These are phyloP conservation scores for Collariella sp. DNA, from an alignment of 495 filamentous ascomycete genomes.

Conservation along the genomic window DNA sequence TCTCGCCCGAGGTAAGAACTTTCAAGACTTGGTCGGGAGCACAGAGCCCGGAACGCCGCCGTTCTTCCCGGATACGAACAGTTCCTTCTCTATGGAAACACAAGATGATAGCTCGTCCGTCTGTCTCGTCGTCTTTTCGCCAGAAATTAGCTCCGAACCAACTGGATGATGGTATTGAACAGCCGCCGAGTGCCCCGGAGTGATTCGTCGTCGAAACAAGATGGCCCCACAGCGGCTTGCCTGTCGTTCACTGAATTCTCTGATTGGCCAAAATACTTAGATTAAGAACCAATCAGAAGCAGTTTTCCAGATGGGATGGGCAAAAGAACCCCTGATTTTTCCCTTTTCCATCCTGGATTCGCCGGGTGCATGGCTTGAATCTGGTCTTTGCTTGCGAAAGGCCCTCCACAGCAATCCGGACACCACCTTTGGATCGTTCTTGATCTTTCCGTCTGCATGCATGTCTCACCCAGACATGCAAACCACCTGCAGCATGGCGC, in stretches of 20 bases:
- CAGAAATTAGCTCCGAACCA: neutral
- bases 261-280: slow-evolving; percentile 19
- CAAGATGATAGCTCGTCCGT: neutral
- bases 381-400: neutral
- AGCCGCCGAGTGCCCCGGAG: slow-evolving; percentile 7
- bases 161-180: slow-evolving; percentile 1
- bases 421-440: neutral
- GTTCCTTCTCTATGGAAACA: neutral
- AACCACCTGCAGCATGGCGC: slow-evolving; percentile 17
- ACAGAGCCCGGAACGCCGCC: neutral
- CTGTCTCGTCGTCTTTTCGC: neutral
- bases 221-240: slow-evolving; percentile 5
- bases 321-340: slow-evolving; percentile 2
- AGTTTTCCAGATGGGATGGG: neutral
- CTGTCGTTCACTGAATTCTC: slow-evolving; percentile 12
- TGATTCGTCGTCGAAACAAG: slow-evolving; percentile 16
- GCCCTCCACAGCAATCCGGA: neutral
- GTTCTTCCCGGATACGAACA: neutral
- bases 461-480: slow-evolving; percentile 18
- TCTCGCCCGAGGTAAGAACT: too few species aligned
- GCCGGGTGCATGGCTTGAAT: neutral
- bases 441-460: slow-evolving; percentile 13
- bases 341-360: neutral
- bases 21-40: too few species aligned
- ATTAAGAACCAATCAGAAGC: slow-evolving; percentile 19